These are phyloP conservation scores for Crithidia bombi DNA, from an alignment of 208 protist species.

Conservation along the genomic window DNA sequence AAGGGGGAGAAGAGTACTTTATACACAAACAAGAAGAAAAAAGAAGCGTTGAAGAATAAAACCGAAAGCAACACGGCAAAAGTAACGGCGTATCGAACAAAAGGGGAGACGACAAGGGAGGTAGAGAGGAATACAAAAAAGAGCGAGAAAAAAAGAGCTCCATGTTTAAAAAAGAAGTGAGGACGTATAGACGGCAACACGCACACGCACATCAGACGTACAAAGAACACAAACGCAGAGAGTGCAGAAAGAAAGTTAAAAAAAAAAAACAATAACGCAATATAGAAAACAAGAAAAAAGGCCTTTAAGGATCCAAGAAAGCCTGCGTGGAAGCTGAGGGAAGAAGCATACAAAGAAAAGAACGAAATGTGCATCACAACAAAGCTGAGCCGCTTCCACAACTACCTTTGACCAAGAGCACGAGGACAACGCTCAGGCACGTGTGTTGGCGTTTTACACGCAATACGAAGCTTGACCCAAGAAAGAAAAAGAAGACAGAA, in stretches of 20 bases:
- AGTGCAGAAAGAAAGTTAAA: constrained; percentile 31
- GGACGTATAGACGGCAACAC: constrained; percentile 4
- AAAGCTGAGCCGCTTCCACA: constrained; percentile 16
- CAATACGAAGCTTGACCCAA: constrained; percentile 5
- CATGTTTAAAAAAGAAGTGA: constrained; percentile 14
- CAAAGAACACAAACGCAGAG: constrained; percentile 24
- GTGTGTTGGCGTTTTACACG: constrained; percentile 9
- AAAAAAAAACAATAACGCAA: constrained; percentile 27
- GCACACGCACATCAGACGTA: constrained; percentile 14
- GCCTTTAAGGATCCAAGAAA: constrained; percentile 33
- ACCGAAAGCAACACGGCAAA: neutral
- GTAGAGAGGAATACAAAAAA: neutral
- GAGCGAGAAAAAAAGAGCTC: constrained; percentile 11
- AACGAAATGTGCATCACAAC: constrained; percentile 19
- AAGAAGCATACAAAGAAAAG: constrained; percentile 30
- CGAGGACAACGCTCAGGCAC: neutral
- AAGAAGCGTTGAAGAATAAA: neutral
- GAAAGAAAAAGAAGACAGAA: constrained; percentile 27
- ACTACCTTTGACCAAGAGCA: constrained; percentile 4
- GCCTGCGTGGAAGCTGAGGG: constrained; percentile 20
- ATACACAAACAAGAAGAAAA: constrained; percentile 1
- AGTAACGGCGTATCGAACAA: neutral
- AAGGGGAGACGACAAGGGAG: constrained; percentile 4
- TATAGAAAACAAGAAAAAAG: constrained; percentile 30
- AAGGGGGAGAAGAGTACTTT: neutral